These are phyloP conservation scores for Martiniozyma abietophila DNA, from an alignment of 805 yeast genomes.

Conservation along the genomic window DNA sequence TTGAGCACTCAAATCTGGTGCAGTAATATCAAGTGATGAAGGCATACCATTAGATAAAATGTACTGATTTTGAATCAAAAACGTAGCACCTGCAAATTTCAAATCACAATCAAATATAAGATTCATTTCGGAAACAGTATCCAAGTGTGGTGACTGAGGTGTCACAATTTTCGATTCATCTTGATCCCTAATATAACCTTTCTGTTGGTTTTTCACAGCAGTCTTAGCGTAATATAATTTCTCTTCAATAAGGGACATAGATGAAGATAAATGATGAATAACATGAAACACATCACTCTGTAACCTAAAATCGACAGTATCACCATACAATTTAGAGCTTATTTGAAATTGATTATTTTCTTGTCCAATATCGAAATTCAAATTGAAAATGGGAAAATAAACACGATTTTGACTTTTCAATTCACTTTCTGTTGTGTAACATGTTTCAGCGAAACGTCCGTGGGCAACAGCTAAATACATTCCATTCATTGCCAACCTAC, in stretches of 20 bases:
- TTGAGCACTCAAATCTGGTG: slow-evolving; percentile 64
- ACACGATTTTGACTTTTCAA: slow-evolving; percentile 47
- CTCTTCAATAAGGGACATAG: slow-evolving; percentile 31
- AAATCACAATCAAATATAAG: slow-evolving; percentile 41
- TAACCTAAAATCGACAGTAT: slow-evolving; percentile 56
- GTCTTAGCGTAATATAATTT: slow-evolving; percentile 8
- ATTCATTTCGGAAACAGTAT: too few relatives aligned
- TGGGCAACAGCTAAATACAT: slow-evolving; percentile 67
- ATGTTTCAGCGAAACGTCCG: slow-evolving; percentile 42
- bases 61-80: slow-evolving; percentile 38
- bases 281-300: slow-evolving; percentile 46
- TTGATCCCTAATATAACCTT: background rate
- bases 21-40: slow-evolving; percentile 52
- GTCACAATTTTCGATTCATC: background rate
- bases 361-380: slow-evolving; percentile 32
- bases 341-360: slow-evolving; percentile 23
- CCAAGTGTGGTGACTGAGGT: slow-evolving; percentile 4
- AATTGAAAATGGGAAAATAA: slow-evolving; percentile 59
- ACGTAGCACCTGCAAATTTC: slow-evolving; percentile 62
- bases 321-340: slow-evolving; percentile 51
- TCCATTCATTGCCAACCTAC: slow-evolving; percentile 58
- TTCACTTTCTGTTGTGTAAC: slow-evolving; percentile 37
- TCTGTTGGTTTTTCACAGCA: too few relatives aligned
- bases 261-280: slow-evolving; percentile 42
- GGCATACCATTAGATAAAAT: slow-evolving; percentile 30